phyloP scores from a whole-genome alignment of 768 basidiomycete species.

The Mycena leptocephala region DNA sequence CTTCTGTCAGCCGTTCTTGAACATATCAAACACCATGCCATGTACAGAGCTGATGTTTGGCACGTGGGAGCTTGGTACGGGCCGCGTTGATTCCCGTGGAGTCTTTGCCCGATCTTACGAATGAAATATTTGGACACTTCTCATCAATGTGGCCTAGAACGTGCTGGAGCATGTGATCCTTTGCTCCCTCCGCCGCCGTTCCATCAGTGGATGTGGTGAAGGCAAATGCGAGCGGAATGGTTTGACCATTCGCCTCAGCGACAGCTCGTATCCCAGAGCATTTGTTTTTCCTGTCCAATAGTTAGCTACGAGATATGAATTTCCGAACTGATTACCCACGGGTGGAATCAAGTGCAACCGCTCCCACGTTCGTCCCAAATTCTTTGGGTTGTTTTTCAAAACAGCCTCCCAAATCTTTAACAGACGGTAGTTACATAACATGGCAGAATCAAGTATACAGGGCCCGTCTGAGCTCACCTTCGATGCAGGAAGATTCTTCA shows the following conservation, averaged over 20 bases:
- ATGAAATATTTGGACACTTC: background rate
- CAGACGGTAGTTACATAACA: too few relatives aligned
- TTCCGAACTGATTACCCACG: background rate
- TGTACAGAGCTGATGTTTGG: slow-evolving; percentile 51
- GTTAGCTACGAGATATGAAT: background rate
- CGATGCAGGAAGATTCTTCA: too few relatives aligned
- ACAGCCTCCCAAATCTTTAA: too few relatives aligned
- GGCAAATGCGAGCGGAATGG: background rate
- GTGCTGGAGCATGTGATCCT: background rate
- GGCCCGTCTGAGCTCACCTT: too few relatives aligned
- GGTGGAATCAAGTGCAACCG: background rate
- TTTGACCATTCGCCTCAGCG: slow-evolving; percentile 3
- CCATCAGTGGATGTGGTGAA: background rate
- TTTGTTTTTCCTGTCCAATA: background rate
- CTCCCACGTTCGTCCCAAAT: too few relatives aligned
- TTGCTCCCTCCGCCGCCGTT: background rate
- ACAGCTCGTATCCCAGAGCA: background rate
- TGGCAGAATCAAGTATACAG: too few relatives aligned
- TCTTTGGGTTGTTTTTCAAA: too few relatives aligned
- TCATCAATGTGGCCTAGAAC: background rate
- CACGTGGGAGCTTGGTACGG: slow-evolving; percentile 30
- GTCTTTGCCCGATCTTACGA: slow-evolving; percentile 44
- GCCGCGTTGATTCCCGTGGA: slow-evolving; percentile 47
- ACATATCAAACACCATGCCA: slow-evolving; percentile 50
- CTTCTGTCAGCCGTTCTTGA: slow-evolving; percentile 40